Evolutionary conservation across 2,329 filamentous ascomycete genomes (phyloP).

Genomic region (Ambrosiella xylebori): DNA sequence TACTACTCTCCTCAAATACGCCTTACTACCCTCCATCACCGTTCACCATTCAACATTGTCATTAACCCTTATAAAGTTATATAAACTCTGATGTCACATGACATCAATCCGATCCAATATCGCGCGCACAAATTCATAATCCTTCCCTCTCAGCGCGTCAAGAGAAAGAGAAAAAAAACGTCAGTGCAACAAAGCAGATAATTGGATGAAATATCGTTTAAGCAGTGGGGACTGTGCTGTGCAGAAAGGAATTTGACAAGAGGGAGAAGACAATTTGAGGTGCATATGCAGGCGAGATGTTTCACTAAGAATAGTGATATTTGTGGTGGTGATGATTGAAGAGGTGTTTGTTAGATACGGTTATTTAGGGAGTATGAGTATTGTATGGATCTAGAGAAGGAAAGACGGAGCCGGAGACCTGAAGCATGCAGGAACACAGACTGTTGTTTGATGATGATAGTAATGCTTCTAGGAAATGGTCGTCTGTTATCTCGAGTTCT

Average conservation of each 20-base stretch:
- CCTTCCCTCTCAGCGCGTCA: not conserved
- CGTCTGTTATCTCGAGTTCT: not conserved
- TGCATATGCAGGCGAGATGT: not conserved
- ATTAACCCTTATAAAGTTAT: not conserved
- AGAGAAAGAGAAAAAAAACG: no score
- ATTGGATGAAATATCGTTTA: not conserved
- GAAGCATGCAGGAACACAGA: not conserved
- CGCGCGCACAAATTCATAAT: not conserved
- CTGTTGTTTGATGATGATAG: not conserved
- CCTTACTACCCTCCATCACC: not conserved
- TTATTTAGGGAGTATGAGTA: not conserved
- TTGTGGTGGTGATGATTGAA: not conserved
- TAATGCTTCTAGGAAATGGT: not conserved
- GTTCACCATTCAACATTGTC: not conserved
- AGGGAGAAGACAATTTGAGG: no score
- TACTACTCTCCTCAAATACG: not conserved
- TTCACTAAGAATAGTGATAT: not conserved
- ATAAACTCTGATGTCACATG: not conserved
- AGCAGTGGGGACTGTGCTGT: not conserved
- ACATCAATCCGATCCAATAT: not conserved
- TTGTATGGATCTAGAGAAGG: not conserved
- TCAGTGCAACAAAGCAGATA: not conserved
- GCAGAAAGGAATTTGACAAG: not conserved
- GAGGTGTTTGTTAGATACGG: not conserved
- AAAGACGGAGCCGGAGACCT: not conserved